A percentile compares a stretch with the other conserved stretches of the same genome.
Evolutionary conservation across 106 monocot species (phyloP).

Genomic region (Dendrobium catenatum): DNA sequence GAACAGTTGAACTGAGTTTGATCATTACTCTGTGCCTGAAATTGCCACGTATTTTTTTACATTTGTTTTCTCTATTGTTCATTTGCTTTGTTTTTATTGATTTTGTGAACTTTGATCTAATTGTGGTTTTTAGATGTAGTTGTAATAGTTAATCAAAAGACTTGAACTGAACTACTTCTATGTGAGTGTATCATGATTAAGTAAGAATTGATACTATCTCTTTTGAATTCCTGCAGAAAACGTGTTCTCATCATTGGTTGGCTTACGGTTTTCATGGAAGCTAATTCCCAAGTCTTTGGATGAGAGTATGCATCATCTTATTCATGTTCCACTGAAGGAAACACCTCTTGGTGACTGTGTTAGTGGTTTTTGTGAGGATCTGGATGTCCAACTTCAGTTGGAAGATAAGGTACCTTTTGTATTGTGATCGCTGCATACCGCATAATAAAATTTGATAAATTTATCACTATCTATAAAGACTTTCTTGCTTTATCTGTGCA

Average conservation of each 20-base stretch:
- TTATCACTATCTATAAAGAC: neutral
- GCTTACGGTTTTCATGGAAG: conserved; percentile 72
- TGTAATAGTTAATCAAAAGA: no score
- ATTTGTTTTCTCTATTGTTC: neutral
- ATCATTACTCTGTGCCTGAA: no score
- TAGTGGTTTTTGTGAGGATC: conserved; percentile 79
- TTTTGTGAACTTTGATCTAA: no score
- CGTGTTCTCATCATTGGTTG: conserved; percentile 85
- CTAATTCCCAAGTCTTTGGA: conserved; percentile 56
- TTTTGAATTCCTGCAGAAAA: conserved; percentile 63
- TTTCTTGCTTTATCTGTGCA: conserved; percentile 4
- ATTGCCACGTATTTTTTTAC: no score
- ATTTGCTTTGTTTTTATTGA: neutral
- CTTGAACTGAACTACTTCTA: no score
- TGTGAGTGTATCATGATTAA: no score
- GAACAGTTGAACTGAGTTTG: no score
- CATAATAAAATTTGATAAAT: neutral
- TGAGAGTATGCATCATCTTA: conserved; percentile 43
- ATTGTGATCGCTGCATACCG: conserved; percentile 2
- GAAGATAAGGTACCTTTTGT: conserved; percentile 63
- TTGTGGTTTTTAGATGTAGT: no score
- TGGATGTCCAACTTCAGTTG: conserved; percentile 69
- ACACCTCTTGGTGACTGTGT: conserved; percentile 82
- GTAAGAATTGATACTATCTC: neutral
- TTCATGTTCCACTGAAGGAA: conserved; percentile 88